Conservation (phyloP, 371 early-diverging fungal genomes). For the Funneliformis caledonium region DNA sequence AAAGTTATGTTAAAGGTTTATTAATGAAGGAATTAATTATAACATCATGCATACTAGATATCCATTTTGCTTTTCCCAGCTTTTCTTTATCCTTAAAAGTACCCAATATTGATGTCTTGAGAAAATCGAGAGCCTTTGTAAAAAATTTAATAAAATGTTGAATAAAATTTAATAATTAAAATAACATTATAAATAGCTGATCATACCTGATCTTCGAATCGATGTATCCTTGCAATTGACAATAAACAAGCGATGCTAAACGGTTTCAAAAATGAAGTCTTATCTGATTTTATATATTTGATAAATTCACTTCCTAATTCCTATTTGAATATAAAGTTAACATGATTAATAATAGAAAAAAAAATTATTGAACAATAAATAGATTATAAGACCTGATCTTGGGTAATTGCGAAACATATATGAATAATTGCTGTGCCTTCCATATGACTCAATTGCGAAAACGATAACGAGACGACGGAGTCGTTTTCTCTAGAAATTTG, state of each 20-base stretch:
- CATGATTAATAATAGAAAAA: background rate
- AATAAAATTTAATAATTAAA: background rate
- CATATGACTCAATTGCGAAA: conserved; percentile 48
- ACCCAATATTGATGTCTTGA: conserved; percentile 54
- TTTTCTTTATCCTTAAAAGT: conserved; percentile 60
- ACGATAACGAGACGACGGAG: conserved; percentile 30
- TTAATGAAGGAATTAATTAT: background rate
- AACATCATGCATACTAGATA: conserved; percentile 47
- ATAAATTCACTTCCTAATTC: conserved; percentile 62
- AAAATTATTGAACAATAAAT: background rate
- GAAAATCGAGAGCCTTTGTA: conserved; percentile 53
- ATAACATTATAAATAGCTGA: background rate
- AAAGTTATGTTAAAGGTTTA: background rate
- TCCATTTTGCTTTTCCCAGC: conserved; percentile 57
- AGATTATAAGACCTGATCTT: conserved; percentile 55
- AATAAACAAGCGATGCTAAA: conserved; percentile 62
- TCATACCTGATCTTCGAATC: conserved; percentile 59
- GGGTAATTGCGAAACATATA: conserved; percentile 64
- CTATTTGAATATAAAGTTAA: conserved; percentile 26
- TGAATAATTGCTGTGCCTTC: conserved; percentile 69
- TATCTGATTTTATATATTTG: conserved; percentile 58
- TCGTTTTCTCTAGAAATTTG: background rate
- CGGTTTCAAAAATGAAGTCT: conserved; percentile 50
- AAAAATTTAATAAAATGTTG: background rate
- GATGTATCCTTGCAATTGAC: conserved; percentile 63